A percentile compares a stretch with the other conserved stretches of the same genome.
These are phyloP conservation scores for Backusella tarrabulga DNA, from an alignment of 192 early-diverging fungal species.

Conservation along the genomic window DNA sequence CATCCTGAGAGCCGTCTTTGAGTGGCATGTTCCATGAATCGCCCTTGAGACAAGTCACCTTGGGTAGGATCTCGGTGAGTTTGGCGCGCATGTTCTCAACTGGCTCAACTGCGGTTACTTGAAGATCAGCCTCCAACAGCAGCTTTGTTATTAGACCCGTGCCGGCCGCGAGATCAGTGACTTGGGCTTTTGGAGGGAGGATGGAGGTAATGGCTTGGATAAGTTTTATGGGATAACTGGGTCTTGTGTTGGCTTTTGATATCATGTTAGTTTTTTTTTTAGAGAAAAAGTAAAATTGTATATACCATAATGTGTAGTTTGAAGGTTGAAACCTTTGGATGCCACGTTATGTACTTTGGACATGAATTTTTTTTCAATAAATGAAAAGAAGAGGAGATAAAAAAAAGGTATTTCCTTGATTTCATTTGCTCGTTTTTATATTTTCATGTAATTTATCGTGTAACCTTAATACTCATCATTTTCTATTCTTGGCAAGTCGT, in stretches of 20 bases:
- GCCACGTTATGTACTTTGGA: not conserved
- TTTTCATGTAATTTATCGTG: not conserved
- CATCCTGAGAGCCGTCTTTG: slow-evolving; percentile 26
- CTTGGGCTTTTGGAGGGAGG: slow-evolving; percentile 5
- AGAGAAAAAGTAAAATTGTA: not conserved
- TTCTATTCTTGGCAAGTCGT: not conserved
- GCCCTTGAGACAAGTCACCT: slow-evolving; percentile 19
- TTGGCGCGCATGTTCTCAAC: slow-evolving; percentile 27
- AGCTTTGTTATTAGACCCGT: slow-evolving; percentile 35
- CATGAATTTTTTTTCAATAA: not conserved
- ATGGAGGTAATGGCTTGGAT: not conserved
- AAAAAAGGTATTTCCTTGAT: not conserved
- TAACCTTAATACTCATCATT: not conserved
- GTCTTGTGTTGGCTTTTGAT: slow-evolving; percentile 24
- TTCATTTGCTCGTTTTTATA: not conserved
- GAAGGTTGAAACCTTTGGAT: slow-evolving; percentile 3
- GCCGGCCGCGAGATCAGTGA: slow-evolving; percentile 31
- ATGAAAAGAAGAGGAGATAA: not conserved
- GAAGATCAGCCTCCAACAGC: not conserved
- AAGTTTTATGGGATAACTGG: slow-evolving; percentile 18
- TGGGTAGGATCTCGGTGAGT: slow-evolving; percentile 11
- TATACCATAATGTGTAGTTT: not conserved
- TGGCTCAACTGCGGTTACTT: slow-evolving; percentile 32
- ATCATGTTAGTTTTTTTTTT: not conserved
- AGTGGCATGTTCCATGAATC: slow-evolving; percentile 36